Conservation (phyloP, 2,329 filamentous ascomycete genomes). For the Xylariaceae sp. region DNA sequence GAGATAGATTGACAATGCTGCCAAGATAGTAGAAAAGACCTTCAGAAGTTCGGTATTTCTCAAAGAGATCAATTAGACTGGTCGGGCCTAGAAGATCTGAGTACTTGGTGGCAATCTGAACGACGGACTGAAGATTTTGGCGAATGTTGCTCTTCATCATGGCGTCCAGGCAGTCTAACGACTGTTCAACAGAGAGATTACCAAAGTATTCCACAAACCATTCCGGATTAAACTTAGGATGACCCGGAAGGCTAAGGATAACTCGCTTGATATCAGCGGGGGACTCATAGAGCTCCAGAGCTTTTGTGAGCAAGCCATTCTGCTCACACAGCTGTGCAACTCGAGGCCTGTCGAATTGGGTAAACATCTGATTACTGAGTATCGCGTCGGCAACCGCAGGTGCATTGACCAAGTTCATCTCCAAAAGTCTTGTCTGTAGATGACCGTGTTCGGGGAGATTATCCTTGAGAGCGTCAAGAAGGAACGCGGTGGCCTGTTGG, state of each 20-base stretch:
- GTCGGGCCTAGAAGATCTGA: constrained; percentile 89
- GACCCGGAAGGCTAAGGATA: constrained; percentile 73
- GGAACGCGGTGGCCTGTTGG: constrained; percentile 95
- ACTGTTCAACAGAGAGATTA: constrained; percentile 90
- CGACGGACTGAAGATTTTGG: constrained; percentile 90
- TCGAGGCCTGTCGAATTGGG: constrained; percentile 86
- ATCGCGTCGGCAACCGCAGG: constrained; percentile 98
- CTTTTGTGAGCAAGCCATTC: constrained; percentile 79
- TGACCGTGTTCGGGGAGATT: constrained; percentile 92
- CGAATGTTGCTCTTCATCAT: constrained; percentile 98
- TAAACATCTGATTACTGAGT: constrained; percentile 97
- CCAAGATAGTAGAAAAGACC: constrained; percentile 98
- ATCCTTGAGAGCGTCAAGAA: constrained; percentile 90
- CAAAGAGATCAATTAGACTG: constrained; percentile 84
- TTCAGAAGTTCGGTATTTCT: constrained; percentile 96
- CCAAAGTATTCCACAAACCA: constrained; percentile 93
- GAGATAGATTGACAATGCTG: constrained; percentile 93
- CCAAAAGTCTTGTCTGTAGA: constrained; percentile 87
- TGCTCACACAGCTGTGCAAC: constrained; percentile 91
- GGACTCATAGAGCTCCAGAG: constrained; percentile 92
- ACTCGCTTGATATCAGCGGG: constrained; percentile 85
- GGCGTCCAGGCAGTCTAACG: constrained; percentile 86
- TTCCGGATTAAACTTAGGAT: constrained; percentile 82
- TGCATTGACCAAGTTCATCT: constrained; percentile 97
- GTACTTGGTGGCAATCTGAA: constrained; percentile 96